These are phyloP conservation scores for Fusarium graminum DNA, from an alignment of 2,329 filamentous ascomycete genomes.

Conservation along the genomic window DNA sequence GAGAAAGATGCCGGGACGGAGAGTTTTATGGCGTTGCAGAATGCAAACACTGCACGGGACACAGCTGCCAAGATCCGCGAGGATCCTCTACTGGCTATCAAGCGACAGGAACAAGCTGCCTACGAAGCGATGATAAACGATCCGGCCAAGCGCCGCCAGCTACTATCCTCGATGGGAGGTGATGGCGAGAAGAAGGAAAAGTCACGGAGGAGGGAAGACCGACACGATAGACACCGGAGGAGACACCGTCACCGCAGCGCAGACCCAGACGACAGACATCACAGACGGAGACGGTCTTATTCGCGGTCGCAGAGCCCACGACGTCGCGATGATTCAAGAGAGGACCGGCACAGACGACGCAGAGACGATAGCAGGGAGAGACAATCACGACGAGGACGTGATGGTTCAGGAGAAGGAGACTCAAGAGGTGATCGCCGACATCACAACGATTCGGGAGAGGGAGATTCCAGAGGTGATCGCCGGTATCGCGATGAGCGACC, in stretches of 20 bases:
- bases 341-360: conserved; percentile 47
- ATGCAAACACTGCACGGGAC: conserved; percentile 81
- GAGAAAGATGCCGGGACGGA: conserved; percentile 79
- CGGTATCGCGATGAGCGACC: conserved; percentile 21
- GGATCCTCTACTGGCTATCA: conserved; percentile 93
- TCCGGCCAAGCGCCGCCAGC: conserved; percentile 73
- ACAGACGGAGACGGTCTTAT: conserved; percentile 60
- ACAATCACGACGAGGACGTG: conserved; percentile 36
- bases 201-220: conserved; percentile 49
- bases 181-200: conserved; percentile 62
- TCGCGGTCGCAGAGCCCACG: conserved; percentile 62
- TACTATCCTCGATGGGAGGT: conserved; percentile 74
- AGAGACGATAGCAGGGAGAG: conserved; percentile 45
- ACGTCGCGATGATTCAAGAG: conserved; percentile 50
- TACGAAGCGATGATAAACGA: conserved; percentile 86
- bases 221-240: conserved; percentile 56
- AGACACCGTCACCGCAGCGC: conserved; percentile 60
- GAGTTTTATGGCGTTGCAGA: conserved; percentile 71
- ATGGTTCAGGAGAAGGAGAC: conserved; percentile 42
- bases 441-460: conserved; percentile 25
- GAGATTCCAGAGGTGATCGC: conserved; percentile 32
- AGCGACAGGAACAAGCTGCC: conserved; percentile 87
- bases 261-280: conserved; percentile 56
- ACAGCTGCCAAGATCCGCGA: conserved; percentile 88
- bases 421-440: conserved; percentile 26